A percentile compares a stretch with the other conserved stretches of the same genome.
phyloP scores from a whole-genome alignment of 129 eudicot genomes.

The Escallonia herrerae region DNA sequence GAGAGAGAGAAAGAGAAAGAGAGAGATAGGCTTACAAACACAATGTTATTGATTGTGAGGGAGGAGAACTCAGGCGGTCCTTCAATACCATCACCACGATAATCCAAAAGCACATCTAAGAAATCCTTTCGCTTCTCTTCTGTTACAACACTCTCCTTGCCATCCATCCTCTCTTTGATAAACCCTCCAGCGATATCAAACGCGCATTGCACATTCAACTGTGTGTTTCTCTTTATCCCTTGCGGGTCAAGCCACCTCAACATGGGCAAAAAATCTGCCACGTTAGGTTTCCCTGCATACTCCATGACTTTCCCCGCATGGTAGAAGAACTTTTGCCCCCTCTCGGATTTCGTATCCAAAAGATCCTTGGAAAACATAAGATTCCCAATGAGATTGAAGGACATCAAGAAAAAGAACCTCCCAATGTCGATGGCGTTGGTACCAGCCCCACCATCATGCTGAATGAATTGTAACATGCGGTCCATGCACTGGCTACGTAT shows the following conservation, averaged over 20 bases:
- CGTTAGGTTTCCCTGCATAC: constrained; percentile 28
- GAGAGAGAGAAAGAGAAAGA: not conserved
- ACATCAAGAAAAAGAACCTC: constrained; percentile 19
- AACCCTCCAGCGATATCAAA: constrained; percentile 1
- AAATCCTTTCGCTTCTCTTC: constrained; percentile 11
- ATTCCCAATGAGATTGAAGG: constrained; percentile 26
- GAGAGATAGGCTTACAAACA: not conserved
- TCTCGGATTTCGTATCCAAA: constrained; percentile 8
- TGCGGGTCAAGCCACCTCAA: constrained; percentile 31
- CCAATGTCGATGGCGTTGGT: constrained; percentile 9
- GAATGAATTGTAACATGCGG: constrained; percentile 38
- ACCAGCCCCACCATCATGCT: constrained; percentile 25
- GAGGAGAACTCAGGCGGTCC: not conserved
- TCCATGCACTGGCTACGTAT: constrained; percentile 43
- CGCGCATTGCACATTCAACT: not conserved
- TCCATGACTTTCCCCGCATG: constrained; percentile 16
- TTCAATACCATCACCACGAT: not conserved
- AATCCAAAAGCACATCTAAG: constrained; percentile 25
- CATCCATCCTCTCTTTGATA: constrained; percentile 1
- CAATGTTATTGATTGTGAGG: not conserved
- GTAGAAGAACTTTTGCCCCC: constrained; percentile 8
- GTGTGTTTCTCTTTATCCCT: constrained; percentile 19
- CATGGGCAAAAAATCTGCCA: constrained; percentile 26
- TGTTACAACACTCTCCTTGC: not conserved
- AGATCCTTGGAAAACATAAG: constrained; percentile 24